phyloP scores from a whole-genome alignment of 805 yeast species.

The Zygoascus flipseniorum region DNA sequence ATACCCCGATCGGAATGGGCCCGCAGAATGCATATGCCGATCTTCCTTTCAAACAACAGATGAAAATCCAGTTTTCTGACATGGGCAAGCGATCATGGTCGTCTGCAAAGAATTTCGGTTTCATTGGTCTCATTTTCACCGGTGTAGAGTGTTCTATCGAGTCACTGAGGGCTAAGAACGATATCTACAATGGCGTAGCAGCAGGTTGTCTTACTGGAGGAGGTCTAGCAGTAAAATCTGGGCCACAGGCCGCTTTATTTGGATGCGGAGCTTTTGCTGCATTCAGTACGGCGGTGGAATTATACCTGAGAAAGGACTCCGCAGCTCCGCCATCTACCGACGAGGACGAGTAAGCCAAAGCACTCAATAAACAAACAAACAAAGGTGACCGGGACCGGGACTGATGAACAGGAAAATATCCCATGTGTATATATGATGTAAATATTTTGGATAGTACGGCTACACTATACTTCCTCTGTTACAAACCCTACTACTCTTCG shows the following conservation, averaged over 20 bases:
- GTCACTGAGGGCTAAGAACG: conserved; percentile 78
- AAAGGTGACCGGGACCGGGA: no score
- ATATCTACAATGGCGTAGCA: conserved; percentile 78
- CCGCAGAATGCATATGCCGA: conserved; percentile 56
- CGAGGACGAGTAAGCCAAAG: conserved; percentile 43
- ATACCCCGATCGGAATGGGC: conserved; percentile 58
- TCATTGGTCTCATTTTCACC: conserved; percentile 80
- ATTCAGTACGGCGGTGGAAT: conserved; percentile 62
- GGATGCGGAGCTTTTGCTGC: conserved; percentile 99
- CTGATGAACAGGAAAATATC: no score
- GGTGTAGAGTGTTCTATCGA: conserved; percentile 91
- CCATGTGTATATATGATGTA: no score
- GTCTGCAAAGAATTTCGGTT: conserved; percentile 90
- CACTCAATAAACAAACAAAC: no score
- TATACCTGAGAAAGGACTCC: conserved; percentile 77
- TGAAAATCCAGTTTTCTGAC: conserved; percentile 82
- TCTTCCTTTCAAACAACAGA: conserved; percentile 84
- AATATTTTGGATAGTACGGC: no score
- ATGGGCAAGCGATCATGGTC: conserved; percentile 86
- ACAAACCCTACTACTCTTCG: no score
- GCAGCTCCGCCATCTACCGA: conserved; percentile 81
- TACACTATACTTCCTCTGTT: no score
- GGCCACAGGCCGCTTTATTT: conserved; percentile 82
- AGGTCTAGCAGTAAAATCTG: conserved; percentile 83
- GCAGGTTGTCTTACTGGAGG: conserved; percentile 98